A percentile compares a stretch with the other conserved stretches of the same genome.
phyloP scores from a whole-genome alignment of 2,329 filamentous ascomycete genomes.

The Aspergillus sojae region DNA sequence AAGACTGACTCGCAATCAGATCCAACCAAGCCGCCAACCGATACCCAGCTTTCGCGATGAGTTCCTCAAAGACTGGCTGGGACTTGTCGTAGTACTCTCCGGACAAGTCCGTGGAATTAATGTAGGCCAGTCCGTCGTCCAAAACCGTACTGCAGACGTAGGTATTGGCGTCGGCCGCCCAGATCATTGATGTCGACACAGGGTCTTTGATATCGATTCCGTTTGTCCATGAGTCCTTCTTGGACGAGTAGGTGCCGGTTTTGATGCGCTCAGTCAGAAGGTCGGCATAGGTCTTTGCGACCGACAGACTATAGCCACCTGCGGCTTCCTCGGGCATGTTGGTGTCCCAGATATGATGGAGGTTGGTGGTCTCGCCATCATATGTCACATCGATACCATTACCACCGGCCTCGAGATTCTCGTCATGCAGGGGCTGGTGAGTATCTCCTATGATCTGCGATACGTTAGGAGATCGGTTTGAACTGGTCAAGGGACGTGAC shows the following conservation, averaged over 20 bases:
- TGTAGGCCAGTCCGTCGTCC: slow-evolving; percentile 63
- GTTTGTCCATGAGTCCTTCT: slow-evolving; percentile 8
- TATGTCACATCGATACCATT: slow-evolving; percentile 70
- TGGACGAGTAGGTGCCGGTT: background rate
- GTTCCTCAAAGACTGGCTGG: slow-evolving; percentile 65
- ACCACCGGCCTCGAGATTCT: slow-evolving; percentile 65
- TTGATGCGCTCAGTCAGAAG: background rate
- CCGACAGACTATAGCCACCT: slow-evolving; percentile 52
- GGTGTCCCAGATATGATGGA: slow-evolving; percentile 75
- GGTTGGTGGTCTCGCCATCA: slow-evolving; percentile 60
- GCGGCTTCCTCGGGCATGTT: slow-evolving; percentile 68
- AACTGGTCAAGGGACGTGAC: background rate
- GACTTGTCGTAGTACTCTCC: slow-evolving; percentile 66
- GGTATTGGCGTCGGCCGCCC: slow-evolving; percentile 68
- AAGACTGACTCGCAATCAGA: slow-evolving; percentile 48
- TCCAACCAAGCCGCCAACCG: slow-evolving; percentile 66
- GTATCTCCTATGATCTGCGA: slow-evolving; percentile 65
- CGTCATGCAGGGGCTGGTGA: slow-evolving; percentile 68
- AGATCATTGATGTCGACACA: slow-evolving; percentile 59
- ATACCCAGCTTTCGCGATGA: slow-evolving; percentile 70
- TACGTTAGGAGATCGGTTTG: background rate
- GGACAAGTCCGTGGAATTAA: slow-evolving; percentile 28
- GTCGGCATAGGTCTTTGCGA: slow-evolving; percentile 27
- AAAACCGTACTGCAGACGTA: slow-evolving; percentile 68
- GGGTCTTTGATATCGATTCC: slow-evolving; percentile 44